Conservation (phyloP, 768 basidiomycete genomes). For the Tylopilus plumbeoviolaceoides region DNA sequence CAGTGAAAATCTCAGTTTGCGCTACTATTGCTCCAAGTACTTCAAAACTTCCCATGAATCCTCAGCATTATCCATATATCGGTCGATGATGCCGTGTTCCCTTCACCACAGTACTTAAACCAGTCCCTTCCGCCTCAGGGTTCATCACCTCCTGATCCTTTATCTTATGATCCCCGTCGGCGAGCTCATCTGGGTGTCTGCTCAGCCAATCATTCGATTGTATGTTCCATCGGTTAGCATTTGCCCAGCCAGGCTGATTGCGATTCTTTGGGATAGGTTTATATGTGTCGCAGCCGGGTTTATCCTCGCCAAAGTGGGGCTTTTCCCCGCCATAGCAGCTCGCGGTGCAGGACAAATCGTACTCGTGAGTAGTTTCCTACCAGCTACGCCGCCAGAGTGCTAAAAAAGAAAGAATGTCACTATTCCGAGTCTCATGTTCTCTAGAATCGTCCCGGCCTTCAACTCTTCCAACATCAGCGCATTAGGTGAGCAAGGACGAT, state of each 20-base stretch:
- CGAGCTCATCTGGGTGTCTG: slow-evolving; percentile 59
- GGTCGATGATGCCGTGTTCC: neutral
- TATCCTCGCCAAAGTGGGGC: slow-evolving; percentile 52
- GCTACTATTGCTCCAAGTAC: neutral
- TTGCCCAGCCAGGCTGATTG: neutral
- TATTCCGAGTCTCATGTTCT: slow-evolving; percentile 64
- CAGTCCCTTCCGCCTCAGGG: neutral
- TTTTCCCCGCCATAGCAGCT: slow-evolving; percentile 57
- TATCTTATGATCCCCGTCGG: slow-evolving; percentile 32
- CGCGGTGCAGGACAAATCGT: slow-evolving; percentile 57
- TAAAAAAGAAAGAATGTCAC: slow-evolving; percentile 44
- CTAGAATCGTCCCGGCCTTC: slow-evolving; percentile 67
- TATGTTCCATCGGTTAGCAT: slow-evolving; percentile 28
- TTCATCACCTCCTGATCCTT: neutral
- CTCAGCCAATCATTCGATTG: slow-evolving; percentile 57
- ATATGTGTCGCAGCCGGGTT: slow-evolving; percentile 55
- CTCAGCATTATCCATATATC: neutral
- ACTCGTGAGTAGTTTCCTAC: slow-evolving; percentile 34
- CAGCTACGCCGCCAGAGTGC: neutral
- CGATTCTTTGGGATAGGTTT: slow-evolving; percentile 35
- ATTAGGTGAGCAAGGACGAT: slow-evolving; percentile 39
- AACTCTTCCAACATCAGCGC: slow-evolving; percentile 50
- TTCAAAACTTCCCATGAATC: neutral
- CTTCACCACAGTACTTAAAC: slow-evolving; percentile 4
- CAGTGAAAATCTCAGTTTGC: neutral